Evolutionary conservation across 2,329 filamentous ascomycete genomes (phyloP).

Genomic region (Didymella glomerata): DNA sequence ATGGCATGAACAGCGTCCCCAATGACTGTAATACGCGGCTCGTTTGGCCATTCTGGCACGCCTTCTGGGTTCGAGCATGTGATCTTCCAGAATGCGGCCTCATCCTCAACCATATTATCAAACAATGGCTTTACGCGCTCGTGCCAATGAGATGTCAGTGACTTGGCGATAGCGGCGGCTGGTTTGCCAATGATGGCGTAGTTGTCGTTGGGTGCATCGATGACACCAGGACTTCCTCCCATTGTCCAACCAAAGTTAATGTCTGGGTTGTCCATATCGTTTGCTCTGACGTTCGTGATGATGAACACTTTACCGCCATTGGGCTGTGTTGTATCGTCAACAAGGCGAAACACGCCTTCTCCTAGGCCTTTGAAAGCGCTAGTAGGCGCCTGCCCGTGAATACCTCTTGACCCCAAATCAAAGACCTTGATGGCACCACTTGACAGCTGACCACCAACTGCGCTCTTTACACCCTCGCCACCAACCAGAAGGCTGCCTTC

Average conservation of each 20-base stretch:
- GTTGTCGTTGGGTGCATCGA: slow-evolving; percentile 67
- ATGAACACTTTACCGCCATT: slow-evolving; percentile 59
- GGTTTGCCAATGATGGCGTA: slow-evolving; percentile 64
- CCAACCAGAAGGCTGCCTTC: slow-evolving; percentile 68
- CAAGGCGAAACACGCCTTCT: slow-evolving; percentile 68
- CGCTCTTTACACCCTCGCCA: slow-evolving; percentile 70
- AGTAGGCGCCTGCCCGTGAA: slow-evolving; percentile 71
- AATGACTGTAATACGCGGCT: slow-evolving; percentile 59
- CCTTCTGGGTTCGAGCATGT: slow-evolving; percentile 68
- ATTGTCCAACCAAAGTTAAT: slow-evolving; percentile 71
- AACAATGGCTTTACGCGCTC: slow-evolving; percentile 64
- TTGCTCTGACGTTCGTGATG: slow-evolving; percentile 70
- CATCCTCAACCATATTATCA: slow-evolving; percentile 63
- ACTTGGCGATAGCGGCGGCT: slow-evolving; percentile 67
- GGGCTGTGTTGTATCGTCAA: slow-evolving; percentile 57
- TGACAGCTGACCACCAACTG: slow-evolving; percentile 67
- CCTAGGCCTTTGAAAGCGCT: slow-evolving; percentile 68
- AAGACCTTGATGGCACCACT: slow-evolving; percentile 67
- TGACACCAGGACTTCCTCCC: slow-evolving; percentile 65
- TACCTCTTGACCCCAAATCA: slow-evolving; percentile 69
- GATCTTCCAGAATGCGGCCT: slow-evolving; percentile 73
- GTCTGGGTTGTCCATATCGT: slow-evolving; percentile 66
- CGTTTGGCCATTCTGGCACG: slow-evolving; percentile 68
- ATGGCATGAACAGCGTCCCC: slow-evolving; percentile 58
- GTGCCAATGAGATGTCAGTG: slow-evolving; percentile 64